These are phyloP conservation scores for Metschnikowia drakensbergensis DNA, from an alignment of 805 yeast species.

Conservation along the genomic window DNA sequence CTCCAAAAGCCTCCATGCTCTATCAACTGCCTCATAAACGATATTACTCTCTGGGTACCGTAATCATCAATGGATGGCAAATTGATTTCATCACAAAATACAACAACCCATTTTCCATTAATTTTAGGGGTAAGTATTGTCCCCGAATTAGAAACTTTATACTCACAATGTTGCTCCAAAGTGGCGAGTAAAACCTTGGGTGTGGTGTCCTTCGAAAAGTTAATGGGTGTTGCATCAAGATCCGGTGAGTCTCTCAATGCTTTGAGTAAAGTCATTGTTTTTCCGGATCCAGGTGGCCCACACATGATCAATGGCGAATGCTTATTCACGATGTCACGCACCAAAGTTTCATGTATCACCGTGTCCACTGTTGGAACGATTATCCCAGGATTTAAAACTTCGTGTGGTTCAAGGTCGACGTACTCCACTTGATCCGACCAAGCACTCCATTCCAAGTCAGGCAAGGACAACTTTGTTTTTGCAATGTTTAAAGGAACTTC, in stretches of 20 bases:
- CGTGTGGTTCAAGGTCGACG: slow-evolving; percentile 51
- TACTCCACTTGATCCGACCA: slow-evolving; percentile 40
- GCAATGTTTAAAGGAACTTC: slow-evolving; percentile 21
- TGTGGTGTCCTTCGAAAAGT: slow-evolving; percentile 78
- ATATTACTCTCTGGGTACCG: slow-evolving; percentile 69
- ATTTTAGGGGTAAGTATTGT: slow-evolving; percentile 52
- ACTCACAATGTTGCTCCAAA: slow-evolving; percentile 69
- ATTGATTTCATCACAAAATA: slow-evolving; percentile 91
- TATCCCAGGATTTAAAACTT: slow-evolving; percentile 56
- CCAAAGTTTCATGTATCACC: slow-evolving; percentile 55
- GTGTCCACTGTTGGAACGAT: slow-evolving; percentile 83
- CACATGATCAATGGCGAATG: slow-evolving; percentile 67
- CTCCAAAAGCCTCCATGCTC: slow-evolving; percentile 80
- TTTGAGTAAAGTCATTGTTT: slow-evolving; percentile 82
- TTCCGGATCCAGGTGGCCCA: slow-evolving; percentile 98
- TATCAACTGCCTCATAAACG: slow-evolving; percentile 69
- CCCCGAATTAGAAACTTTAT: slow-evolving; percentile 51
- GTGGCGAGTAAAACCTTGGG: slow-evolving; percentile 59
- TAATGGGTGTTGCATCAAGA: slow-evolving; percentile 62
- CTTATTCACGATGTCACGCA: slow-evolving; percentile 53
- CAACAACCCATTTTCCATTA: slow-evolving; percentile 66
- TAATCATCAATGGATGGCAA: slow-evolving; percentile 68
- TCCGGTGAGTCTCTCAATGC: slow-evolving; percentile 57
- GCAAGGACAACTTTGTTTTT: slow-evolving; percentile 43
- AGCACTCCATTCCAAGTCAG: slow-evolving; percentile 45